phyloP scores from a whole-genome alignment of 768 basidiomycete species.

The Ramaria sp. region DNA sequence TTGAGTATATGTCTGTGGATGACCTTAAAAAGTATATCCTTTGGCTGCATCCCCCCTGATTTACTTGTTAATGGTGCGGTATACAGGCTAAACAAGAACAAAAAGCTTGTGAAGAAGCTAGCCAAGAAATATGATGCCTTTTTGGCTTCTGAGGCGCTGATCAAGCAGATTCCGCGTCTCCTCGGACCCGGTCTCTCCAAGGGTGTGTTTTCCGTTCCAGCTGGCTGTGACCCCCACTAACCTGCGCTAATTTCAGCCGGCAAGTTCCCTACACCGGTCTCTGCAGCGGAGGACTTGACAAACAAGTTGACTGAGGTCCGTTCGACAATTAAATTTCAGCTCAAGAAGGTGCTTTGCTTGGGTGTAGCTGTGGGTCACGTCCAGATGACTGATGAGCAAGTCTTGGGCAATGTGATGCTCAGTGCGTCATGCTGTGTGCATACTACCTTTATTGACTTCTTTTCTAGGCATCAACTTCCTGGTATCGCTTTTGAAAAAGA shows the following conservation, averaged over 20 bases:
- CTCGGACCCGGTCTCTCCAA: slow-evolving; percentile 99
- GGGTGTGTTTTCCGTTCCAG: slow-evolving; percentile 37
- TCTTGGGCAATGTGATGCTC: slow-evolving; percentile 95
- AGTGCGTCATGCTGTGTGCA: slow-evolving; percentile 35
- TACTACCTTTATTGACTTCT: not conserved
- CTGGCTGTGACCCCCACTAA: not conserved
- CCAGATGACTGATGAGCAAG: slow-evolving; percentile 96
- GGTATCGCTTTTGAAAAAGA: slow-evolving; percentile 98
- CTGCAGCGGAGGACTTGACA: slow-evolving; percentile 79
- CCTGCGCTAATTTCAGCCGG: slow-evolving; percentile 48
- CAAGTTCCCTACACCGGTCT: slow-evolving; percentile 97
- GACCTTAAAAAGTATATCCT: slow-evolving; percentile 88
- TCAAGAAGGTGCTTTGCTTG: slow-evolving; percentile 98
- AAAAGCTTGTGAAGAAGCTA: slow-evolving; percentile 99
- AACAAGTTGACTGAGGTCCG: slow-evolving; percentile 93
- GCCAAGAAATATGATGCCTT: slow-evolving; percentile 99
- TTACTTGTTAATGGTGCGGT: too few species aligned
- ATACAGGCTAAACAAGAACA: slow-evolving; percentile 92
- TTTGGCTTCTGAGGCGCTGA: slow-evolving; percentile 91
- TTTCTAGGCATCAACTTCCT: slow-evolving; percentile 93
- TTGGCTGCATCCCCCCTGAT: not conserved
- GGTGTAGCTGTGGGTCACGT: slow-evolving; percentile 98
- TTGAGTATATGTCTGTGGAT: slow-evolving; percentile 99
- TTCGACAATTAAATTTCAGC: slow-evolving; percentile 99
- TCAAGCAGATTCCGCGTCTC: slow-evolving; percentile 99